Evolutionary conservation across 495 filamentous ascomycete genomes (phyloP).

Genomic region (Choiromyces venosus): DNA sequence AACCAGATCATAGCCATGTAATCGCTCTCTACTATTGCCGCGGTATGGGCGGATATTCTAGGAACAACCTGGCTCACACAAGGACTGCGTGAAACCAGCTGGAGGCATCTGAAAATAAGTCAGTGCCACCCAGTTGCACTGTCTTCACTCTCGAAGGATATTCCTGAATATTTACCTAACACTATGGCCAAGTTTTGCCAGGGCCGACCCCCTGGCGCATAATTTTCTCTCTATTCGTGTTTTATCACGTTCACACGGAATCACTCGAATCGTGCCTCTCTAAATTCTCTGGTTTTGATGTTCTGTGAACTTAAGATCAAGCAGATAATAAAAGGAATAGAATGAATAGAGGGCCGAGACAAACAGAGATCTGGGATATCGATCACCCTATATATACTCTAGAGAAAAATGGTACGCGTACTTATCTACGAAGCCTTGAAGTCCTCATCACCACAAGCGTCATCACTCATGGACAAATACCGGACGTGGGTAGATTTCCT

Average conservation of each 20-base stretch:
- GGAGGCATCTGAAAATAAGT: neutral
- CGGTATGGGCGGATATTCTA: neutral
- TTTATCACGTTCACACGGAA: neutral
- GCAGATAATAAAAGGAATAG: neutral
- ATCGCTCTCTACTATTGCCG: neutral
- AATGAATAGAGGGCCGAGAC: neutral
- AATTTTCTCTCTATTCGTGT: neutral
- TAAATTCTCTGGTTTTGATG: neutral
- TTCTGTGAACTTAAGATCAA: neutral
- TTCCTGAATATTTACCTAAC: neutral
- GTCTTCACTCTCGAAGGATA: neutral
- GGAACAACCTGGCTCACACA: neutral
- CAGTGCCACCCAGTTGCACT: no score
- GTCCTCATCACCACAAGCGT: neutral
- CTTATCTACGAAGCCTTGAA: neutral
- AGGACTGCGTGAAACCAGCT: neutral
- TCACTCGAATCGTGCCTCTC: neutral
- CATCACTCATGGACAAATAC: neutral
- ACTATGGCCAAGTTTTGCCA: neutral
- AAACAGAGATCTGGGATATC: no score
- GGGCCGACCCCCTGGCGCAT: neutral
- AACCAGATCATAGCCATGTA: neutral
- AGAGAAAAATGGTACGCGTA: neutral
- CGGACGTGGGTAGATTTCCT: neutral
- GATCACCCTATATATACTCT: neutral